Conservation (phyloP, 257 asterid species). For the Nicotiana tabacum region DNA sequence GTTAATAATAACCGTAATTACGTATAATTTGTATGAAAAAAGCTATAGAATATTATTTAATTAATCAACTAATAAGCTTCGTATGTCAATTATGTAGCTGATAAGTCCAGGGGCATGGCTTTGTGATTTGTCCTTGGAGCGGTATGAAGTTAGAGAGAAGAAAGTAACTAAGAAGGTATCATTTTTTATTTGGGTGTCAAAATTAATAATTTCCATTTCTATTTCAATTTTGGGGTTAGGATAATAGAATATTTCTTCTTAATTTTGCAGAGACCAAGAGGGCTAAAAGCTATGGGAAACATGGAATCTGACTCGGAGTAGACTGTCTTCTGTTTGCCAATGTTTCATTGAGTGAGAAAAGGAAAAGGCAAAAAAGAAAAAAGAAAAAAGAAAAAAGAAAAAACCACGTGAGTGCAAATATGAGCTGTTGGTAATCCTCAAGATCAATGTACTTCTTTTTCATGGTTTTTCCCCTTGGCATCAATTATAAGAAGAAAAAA, state of each 20-base stretch:
- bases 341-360: background rate
- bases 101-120: slow-evolving; percentile 49
- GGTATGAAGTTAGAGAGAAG: slow-evolving; percentile 49
- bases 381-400: background rate
- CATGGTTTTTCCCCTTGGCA: background rate
- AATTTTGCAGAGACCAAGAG: slow-evolving; percentile 43
- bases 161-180: slow-evolving; percentile 49
- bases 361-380: background rate
- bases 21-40: background rate
- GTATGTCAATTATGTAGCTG: slow-evolving; percentile 19
- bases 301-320: slow-evolving; percentile 51
- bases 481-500: background rate
- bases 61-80: background rate
- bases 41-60: background rate
- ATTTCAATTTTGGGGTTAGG: background rate
- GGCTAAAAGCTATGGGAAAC: slow-evolving; percentile 49
- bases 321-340: background rate
- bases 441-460: background rate
- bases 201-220: background rate
- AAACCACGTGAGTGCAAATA: background rate
- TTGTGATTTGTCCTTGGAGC: slow-evolving; percentile 40
- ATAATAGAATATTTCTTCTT: background rate
- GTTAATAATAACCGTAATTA: no score
- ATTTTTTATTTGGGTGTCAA: background rate
- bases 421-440: background rate